These are phyloP conservation scores for Salvia hispanica DNA, from an alignment of 257 asterid genomes.

Conservation along the genomic window DNA sequence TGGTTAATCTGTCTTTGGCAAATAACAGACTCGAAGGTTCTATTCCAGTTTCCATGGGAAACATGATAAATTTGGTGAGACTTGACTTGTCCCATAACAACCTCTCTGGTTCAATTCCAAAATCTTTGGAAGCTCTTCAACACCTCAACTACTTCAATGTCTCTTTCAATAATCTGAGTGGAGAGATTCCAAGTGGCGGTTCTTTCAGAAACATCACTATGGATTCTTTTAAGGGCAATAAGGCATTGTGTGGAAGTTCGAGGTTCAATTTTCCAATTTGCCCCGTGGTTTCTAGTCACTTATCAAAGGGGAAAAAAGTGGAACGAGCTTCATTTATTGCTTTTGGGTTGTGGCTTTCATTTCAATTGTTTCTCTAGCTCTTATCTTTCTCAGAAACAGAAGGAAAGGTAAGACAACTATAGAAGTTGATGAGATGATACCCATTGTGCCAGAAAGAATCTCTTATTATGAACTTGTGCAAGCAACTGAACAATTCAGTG, in stretches of 20 bases:
- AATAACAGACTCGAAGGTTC: too few relatives aligned
- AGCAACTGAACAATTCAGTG: conserved; percentile 28
- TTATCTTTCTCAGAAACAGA: background rate
- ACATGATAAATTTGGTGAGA: conserved; percentile 13
- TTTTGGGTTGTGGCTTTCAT: background rate
- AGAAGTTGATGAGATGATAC: background rate
- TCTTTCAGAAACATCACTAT: conserved; percentile 34
- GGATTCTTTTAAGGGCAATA: conserved; percentile 24
- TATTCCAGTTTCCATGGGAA: too few relatives aligned
- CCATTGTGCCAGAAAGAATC: conserved; percentile 6
- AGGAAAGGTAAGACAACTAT: background rate
- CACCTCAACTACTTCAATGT: conserved; percentile 30
- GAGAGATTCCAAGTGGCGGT: conserved; percentile 37
- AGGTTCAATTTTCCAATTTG: conserved; percentile 31
- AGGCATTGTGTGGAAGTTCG: conserved; percentile 28
- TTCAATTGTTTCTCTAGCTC: background rate
- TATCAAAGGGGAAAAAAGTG: background rate
- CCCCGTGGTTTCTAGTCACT: background rate
- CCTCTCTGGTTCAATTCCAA: conserved; percentile 35
- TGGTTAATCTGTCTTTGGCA: background rate
- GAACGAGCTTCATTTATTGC: conserved; percentile 1
- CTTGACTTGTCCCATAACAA: conserved; percentile 23
- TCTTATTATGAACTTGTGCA: conserved; percentile 34
- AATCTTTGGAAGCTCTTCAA: conserved; percentile 21
- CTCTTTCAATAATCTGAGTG: conserved; percentile 36